These are phyloP conservation scores for Colletotrichum cordylinicola DNA, from an alignment of 2,329 filamentous ascomycete species.

Conservation along the genomic window DNA sequence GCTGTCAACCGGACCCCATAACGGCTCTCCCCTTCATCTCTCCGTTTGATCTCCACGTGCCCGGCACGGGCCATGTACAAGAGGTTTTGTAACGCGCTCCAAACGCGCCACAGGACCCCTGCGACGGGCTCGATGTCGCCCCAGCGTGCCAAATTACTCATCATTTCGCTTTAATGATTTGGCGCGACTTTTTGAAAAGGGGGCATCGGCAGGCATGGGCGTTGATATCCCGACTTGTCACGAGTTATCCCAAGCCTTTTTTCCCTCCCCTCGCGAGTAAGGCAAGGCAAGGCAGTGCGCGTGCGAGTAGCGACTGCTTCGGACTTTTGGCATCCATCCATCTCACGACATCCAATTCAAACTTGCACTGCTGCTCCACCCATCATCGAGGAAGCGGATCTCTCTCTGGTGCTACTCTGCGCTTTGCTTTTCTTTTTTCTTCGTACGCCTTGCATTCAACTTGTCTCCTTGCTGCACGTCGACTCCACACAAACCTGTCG, in stretches of 20 bases:
- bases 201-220: not conserved
- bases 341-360: not conserved
- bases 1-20: not conserved
- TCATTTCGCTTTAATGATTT: constrained; percentile 9
- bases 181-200: not conserved
- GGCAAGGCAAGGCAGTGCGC: not conserved
- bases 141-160: constrained; percentile 8
- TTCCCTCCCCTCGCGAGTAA: not conserved
- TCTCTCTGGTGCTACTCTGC: not conserved
- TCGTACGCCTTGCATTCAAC: not conserved
- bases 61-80: not conserved
- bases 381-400: not conserved
- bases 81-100: not conserved
- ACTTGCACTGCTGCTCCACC: not conserved
- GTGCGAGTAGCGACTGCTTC: not conserved
- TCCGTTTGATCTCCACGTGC: not conserved
- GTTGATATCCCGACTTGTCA: not conserved
- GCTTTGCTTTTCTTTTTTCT: not conserved
- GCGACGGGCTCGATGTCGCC: not conserved
- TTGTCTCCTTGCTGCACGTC: not conserved
- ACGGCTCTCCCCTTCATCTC: not conserved
- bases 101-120: not conserved
- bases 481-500: not conserved
- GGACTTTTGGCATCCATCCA: not conserved
- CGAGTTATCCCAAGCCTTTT: not conserved